A percentile compares a stretch with the other conserved stretches of the same genome.
Evolutionary conservation across 768 basidiomycete genomes (phyloP).

Genomic region (Sporobolomyces roseus): DNA sequence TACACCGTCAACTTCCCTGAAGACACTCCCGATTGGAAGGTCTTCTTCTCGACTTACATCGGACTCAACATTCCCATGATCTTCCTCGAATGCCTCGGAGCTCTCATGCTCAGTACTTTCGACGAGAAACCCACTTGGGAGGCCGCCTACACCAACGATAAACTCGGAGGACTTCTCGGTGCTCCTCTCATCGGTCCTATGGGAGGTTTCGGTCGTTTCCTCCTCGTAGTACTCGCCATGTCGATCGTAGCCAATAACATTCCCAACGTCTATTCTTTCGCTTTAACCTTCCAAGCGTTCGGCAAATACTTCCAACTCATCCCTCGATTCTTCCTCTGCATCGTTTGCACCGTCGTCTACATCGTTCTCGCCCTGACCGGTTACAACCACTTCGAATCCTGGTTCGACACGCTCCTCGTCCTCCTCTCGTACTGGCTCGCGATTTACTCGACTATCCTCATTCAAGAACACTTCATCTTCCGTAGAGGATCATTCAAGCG

Average conservation of each 20-base stretch:
- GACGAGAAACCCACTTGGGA: conserved; percentile 49
- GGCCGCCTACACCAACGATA: conserved; percentile 49
- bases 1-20: conserved; percentile 54
- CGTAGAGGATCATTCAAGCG: conserved; percentile 48
- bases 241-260: conserved; percentile 52
- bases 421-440: conserved; percentile 55
- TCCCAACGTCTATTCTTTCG: conserved; percentile 53
- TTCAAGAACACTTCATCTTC: conserved; percentile 59
- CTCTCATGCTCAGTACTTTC: conserved; percentile 52
- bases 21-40: conserved; percentile 49
- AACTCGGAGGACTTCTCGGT: conserved; percentile 55
- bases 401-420: conserved; percentile 50
- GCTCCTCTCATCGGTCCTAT: conserved; percentile 50
- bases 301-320: conserved; percentile 52
- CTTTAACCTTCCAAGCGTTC: conserved; percentile 54
- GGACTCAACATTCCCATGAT: conserved; percentile 45
- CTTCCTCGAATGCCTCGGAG: conserved; percentile 55
- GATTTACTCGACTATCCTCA: conserved; percentile 54
- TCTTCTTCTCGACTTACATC: conserved; percentile 52
- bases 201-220: conserved; percentile 54
- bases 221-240: conserved; percentile 53
- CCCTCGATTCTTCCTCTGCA: conserved; percentile 49
- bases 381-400: conserved; percentile 52
- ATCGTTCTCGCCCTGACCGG: conserved; percentile 56
- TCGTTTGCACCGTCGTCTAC: conserved; percentile 46